Evolutionary conservation across 2,329 filamentous ascomycete species (phyloP).

Genomic region (Apiospora kogelbergensis): DNA sequence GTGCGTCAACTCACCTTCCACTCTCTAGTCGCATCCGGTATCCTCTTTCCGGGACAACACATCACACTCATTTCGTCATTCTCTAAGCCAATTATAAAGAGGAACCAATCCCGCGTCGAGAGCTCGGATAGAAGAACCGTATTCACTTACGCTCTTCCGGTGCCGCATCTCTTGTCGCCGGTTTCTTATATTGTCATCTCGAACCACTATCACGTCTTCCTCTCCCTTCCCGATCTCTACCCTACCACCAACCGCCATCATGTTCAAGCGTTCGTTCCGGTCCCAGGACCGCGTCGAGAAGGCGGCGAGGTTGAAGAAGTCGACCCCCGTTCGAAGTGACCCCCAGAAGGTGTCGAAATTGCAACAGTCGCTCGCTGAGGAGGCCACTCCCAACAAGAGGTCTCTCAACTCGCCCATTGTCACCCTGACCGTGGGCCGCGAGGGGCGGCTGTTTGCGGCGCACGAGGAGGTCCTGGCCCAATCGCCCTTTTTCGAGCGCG

Average conservation of each 20-base stretch:
- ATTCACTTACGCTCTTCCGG: conserved; percentile 37
- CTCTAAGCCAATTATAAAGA: conserved; percentile 36
- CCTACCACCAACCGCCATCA: conserved; percentile 45
- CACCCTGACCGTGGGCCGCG: conserved; percentile 79
- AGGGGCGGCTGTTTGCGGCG: conserved; percentile 89
- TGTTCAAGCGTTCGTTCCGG: conserved; percentile 93
- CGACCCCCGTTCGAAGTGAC: conserved; percentile 58
- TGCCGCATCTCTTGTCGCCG: conserved; percentile 24
- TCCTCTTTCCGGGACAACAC: conserved; percentile 16
- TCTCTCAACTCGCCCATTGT: conserved; percentile 67
- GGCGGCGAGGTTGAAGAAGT: conserved; percentile 79
- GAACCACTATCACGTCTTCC: conserved; percentile 31
- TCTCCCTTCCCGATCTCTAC: conserved; percentile 24
- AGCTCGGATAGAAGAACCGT: conserved; percentile 17
- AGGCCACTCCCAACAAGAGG: conserved; percentile 40
- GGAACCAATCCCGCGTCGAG: conserved; percentile 17
- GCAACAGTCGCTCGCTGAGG: conserved; percentile 70
- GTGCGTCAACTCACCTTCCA: conserved; percentile 41
- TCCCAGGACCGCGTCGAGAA: conserved; percentile 87
- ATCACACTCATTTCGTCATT: conserved; percentile 54
- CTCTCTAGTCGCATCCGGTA: conserved; percentile 19
- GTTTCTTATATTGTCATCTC: conserved; percentile 23
- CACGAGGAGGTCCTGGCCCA: conserved; percentile 89
- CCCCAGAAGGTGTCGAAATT: conserved; percentile 79
- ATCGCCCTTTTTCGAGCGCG: conserved; percentile 79